Conservation (phyloP, 495 filamentous ascomycete species). For the Podospora pseudocomata region DNA sequence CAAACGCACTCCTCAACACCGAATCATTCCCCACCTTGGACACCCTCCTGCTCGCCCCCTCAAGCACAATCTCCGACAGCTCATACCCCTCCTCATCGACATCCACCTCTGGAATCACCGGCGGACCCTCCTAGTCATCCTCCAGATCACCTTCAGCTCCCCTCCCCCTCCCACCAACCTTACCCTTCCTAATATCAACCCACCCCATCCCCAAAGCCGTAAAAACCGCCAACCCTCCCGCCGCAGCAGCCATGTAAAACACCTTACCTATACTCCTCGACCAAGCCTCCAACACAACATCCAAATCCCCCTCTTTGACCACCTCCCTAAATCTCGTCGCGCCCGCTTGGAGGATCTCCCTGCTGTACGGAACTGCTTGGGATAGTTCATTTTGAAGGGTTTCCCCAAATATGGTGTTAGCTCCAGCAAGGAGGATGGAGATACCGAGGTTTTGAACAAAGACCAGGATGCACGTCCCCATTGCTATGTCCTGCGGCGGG, state of each 20-base stretch:
- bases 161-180: background rate
- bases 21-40: background rate
- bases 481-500: constrained; percentile 49
- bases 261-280: constrained; percentile 30
- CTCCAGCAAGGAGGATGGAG: constrained; percentile 56
- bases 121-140: constrained; percentile 16
- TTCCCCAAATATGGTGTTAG: constrained; percentile 57
- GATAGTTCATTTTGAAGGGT: constrained; percentile 44
- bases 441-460: constrained; percentile 60
- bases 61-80: background rate
- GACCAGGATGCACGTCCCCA: constrained; percentile 57
- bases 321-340: constrained; percentile 45
- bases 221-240: constrained; percentile 16
- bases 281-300: constrained; percentile 42
- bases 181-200: constrained; percentile 22
- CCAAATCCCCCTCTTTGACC: constrained; percentile 15
- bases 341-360: constrained; percentile 34
- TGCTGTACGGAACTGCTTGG: constrained; percentile 26
- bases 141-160: background rate
- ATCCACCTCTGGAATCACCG: background rate
- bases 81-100: background rate
- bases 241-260: constrained; percentile 18
- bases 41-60: background rate
- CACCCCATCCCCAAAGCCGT: constrained; percentile 25
- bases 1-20: background rate